Conservation (phyloP, 495 filamentous ascomycete species). For the Aspergillus kassunensis region DNA sequence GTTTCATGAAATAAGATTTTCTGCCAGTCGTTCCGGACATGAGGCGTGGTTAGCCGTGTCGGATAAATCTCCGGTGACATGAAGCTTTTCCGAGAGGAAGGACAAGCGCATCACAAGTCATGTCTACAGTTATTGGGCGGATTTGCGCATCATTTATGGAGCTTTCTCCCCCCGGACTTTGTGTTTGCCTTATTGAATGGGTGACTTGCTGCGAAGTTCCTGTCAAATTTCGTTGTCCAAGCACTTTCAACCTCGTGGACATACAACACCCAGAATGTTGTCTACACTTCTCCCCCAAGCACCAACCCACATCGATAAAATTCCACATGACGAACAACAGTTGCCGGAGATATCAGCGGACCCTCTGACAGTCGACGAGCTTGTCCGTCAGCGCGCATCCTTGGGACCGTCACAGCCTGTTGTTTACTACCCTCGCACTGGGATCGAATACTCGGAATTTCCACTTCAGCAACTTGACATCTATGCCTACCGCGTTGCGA, state of each 20-base stretch:
- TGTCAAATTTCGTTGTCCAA: not conserved
- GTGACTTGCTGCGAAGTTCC: not conserved
- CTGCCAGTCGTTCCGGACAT: too few species aligned
- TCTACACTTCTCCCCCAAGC: constrained; percentile 10
- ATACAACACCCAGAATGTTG: constrained; percentile 6
- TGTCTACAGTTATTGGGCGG: not conserved
- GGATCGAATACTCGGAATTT: constrained; percentile 30
- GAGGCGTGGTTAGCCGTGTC: not conserved
- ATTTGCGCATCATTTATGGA: not conserved
- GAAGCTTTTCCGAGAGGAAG: constrained; percentile 7
- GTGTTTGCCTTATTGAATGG: not conserved
- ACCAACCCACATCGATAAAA: constrained; percentile 4
- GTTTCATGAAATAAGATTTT: too few species aligned
- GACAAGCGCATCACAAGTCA: not conserved
- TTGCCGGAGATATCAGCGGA: not conserved
- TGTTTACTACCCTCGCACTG: constrained; percentile 26
- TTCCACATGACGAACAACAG: constrained; percentile 2
- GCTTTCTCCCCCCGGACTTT: not conserved
- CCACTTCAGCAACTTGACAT: constrained; percentile 29
- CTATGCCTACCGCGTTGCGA: constrained; percentile 30
- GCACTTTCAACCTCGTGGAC: not conserved
- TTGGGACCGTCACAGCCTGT: constrained; percentile 22
- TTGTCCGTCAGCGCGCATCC: constrained; percentile 27
- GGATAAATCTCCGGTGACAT: constrained; percentile 8
- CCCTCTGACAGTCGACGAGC: constrained; percentile 25